Evolutionary conservation across 2,329 filamentous ascomycete species (phyloP), one percentile per base, ranked within the genome.

Genomic region (Lithohypha guttulata): DNA sequence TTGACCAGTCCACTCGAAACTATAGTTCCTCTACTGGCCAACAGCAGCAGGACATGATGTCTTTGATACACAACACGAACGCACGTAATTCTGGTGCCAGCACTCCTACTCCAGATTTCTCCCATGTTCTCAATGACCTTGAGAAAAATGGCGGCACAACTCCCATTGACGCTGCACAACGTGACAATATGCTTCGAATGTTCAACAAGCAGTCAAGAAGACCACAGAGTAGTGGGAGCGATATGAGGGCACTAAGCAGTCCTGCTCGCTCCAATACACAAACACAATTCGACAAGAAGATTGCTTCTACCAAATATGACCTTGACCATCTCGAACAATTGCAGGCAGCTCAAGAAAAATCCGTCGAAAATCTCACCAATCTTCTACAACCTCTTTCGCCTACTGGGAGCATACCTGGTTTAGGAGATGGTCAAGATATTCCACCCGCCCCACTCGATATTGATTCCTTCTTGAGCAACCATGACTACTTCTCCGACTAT

Each of bases 361-460:
- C 82, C 34, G 81, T 95, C 1, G 75, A 83, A 45, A 77, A 83
- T 42, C 68, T 95, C 7, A 77, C 77, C 36, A 77, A 75, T 40
- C 65, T 85, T 11, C 70, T 95, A 6, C 79, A 82, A 5, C 86
- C 86, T 0, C 69, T 93, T 9, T 87, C 80, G 52, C 86, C 86
- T 0, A 83, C 76, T 0, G 85, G 84, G 3, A 72, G 74, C 11
- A 83, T 93, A 23, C 82, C 84, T 1, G 83, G 83, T 3, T 59
- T 91, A 4, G 53, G 46, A 18, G 49, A 54, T 34, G 46, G 51
- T 22, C 60, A 63, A 25, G 61, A 62, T 34, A 55, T 69, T 2
- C 60, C 58, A 4, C 62, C 62, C 18, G 61, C 63, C 1, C 57
- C 61, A 3, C 61, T 75, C 25, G 72, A 77, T 44, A 63, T 77